Evolutionary conservation across 345 rosid species (phyloP).

Genomic region (Gossypium rotundifolium): DNA sequence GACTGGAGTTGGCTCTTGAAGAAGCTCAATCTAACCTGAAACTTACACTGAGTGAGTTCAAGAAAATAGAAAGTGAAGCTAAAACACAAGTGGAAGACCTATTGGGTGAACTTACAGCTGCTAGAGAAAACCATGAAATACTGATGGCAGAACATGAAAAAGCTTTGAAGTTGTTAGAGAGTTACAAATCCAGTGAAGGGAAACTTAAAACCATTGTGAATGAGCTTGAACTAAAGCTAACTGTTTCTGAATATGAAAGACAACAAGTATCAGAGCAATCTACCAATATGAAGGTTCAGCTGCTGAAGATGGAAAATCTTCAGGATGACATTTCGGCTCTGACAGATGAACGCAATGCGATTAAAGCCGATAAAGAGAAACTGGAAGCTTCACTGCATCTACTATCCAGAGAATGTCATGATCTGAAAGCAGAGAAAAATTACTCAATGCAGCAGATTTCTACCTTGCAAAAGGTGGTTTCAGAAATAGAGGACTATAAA

Average conservation of each 20-base stretch:
- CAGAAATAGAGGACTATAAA: conserved; percentile 37
- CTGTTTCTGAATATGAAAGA: conserved; percentile 46
- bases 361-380: conserved; percentile 30
- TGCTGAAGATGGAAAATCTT: conserved; percentile 28
- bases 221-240: conserved; percentile 43
- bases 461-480: conserved; percentile 21
- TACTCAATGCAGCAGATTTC: conserved; percentile 29
- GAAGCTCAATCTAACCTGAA: conserved; percentile 14
- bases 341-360: conserved; percentile 26
- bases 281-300: conserved; percentile 26
- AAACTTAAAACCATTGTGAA: conserved; percentile 30
- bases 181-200: conserved; percentile 37
- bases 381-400: conserved; percentile 24
- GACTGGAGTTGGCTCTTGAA: conserved; percentile 22
- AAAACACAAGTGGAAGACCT: conserved; percentile 24
- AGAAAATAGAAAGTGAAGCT: conserved; percentile 19
- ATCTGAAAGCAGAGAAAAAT: conserved; percentile 33
- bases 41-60: conserved; percentile 21
- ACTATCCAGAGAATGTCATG: conserved; percentile 27
- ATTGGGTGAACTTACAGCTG: conserved; percentile 31
- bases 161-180: conserved; percentile 27
- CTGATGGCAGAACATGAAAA: conserved; percentile 29
- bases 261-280: conserved; percentile 37
- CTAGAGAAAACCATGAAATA: conserved; percentile 27
- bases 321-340: conserved; percentile 25